Conservation (phyloP, 164 flowering plant species). For the Liquidambar formosana region DNA sequence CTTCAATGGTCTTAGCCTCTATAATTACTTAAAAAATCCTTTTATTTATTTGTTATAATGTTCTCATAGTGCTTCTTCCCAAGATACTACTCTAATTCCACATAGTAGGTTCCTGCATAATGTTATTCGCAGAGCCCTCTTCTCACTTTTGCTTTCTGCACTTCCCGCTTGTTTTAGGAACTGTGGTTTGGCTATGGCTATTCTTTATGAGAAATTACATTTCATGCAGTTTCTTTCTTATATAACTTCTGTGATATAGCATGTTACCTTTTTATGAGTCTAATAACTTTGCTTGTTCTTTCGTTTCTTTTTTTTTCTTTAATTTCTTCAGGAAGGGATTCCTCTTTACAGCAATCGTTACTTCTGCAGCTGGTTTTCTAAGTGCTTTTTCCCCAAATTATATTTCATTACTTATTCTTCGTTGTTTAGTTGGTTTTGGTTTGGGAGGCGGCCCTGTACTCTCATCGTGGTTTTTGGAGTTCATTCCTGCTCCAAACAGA, state of each 20-base stretch:
- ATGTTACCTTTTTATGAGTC: not conserved
- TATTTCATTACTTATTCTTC: conserved; percentile 47
- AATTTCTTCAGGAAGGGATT: conserved; percentile 66
- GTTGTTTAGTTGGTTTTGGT: conserved; percentile 79
- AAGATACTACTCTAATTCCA: too few species aligned
- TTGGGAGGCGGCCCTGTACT: conserved; percentile 91
- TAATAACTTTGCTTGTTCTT: not conserved
- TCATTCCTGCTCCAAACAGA: conserved; percentile 77
- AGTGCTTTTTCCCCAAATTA: conserved; percentile 77
- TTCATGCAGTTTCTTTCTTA: not conserved
- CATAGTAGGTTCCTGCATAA: not conserved
- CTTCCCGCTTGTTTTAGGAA: not conserved
- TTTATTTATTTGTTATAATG: too few species aligned
- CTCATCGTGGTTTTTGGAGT: conserved; percentile 82
- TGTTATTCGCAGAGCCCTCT: not conserved
- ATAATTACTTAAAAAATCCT: too few species aligned
- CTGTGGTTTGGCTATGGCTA: not conserved
- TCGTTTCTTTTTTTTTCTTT: not conserved
- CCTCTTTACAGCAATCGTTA: conserved; percentile 62
- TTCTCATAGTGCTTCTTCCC: not conserved
- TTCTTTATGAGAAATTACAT: not conserved
- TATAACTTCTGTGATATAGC: not conserved
- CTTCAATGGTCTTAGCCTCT: too few species aligned
- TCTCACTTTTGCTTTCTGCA: not conserved
- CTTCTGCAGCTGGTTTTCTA: conserved; percentile 62